Evolutionary conservation across 2,329 filamentous ascomycete genomes (phyloP), one percentile per base, ranked within the genome.

Genomic region (Tympanopsis confertula): DNA sequence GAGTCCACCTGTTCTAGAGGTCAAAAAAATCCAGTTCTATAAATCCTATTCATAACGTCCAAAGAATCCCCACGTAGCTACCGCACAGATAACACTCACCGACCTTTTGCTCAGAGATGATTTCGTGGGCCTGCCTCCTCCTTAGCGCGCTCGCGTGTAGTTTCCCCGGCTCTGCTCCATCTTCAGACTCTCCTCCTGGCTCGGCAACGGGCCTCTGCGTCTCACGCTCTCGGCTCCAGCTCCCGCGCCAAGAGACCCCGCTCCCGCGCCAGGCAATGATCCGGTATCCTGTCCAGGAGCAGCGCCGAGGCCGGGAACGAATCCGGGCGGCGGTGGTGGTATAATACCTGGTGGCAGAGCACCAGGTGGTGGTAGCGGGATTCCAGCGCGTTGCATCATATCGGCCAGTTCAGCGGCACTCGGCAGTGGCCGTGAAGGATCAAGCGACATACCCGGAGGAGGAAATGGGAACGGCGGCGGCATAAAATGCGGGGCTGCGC

Each of bases 181-280:
- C 47, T 79, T 74, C 47, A 93, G 59, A 47, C 83, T 88, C 54
- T 91, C 86, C 52, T 84, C 77, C 58, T 93, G 86, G 53, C 84
- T 88, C 0, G 86, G 86, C 32, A 94, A 59, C 5, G 84, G 86
- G 4, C 72, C 84, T 42, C 79, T 63, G 46, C 64, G 68, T 42
- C 82, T 69, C 14, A 76, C 55, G 48, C 55, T 49, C 40, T 58
- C 51, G 41, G 48, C 46, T 41, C 57, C 52, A 41, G 49, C 37
- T 41, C 53, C 28, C 44, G 45, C 14, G 57, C 53, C 15, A 62
- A 57, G 44, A 65, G 53, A 39, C 47, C 62, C 44, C 51, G 64
- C 41, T 50, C 54, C 38, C 41, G 53, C 44, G 54, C 64, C 19
- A 59, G 57, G 35, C 57, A 50, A 1, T 15, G 32, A 7, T 7